A percentile compares a stretch with the other conserved stretches of the same genome.
phyloP scores from a whole-genome alignment of 331 rosid species.

The Erythrophleum ivorense region DNA sequence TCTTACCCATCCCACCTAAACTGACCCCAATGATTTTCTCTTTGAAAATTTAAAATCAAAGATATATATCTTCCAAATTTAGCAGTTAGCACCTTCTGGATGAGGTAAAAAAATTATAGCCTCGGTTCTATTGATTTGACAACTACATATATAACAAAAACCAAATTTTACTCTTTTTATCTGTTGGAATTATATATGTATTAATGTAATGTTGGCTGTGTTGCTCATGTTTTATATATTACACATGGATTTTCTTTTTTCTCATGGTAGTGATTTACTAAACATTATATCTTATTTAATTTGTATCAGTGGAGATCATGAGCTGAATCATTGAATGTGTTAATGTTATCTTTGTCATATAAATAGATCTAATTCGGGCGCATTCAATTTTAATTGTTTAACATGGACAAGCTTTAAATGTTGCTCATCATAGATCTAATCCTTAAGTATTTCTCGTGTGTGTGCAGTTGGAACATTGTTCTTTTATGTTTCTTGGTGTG shows the following conservation, averaged over 20 bases:
- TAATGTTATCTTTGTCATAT: background rate
- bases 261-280: background rate
- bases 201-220: no score
- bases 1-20: no score
- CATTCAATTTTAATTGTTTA: no score
- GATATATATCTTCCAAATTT: background rate
- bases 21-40: no score
- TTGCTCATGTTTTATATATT: background rate
- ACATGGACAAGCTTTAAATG: background rate
- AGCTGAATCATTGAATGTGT: background rate
- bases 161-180: no score
- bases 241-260: background rate
- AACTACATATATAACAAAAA: background rate
- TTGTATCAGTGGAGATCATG: background rate
- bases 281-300: background rate
- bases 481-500: slow-evolving; percentile 7
- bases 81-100: background rate
- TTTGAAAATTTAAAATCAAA: background rate
- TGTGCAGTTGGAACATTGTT: background rate
- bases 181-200: no score
- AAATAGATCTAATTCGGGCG: background rate
- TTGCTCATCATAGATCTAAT: background rate
- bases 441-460: background rate
- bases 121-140: background rate
- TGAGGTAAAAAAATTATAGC: background rate